Evolutionary conservation across 805 yeast genomes (phyloP), one percentile per base, ranked within the genome.

Genomic region (Yamadazyma scolyti): DNA sequence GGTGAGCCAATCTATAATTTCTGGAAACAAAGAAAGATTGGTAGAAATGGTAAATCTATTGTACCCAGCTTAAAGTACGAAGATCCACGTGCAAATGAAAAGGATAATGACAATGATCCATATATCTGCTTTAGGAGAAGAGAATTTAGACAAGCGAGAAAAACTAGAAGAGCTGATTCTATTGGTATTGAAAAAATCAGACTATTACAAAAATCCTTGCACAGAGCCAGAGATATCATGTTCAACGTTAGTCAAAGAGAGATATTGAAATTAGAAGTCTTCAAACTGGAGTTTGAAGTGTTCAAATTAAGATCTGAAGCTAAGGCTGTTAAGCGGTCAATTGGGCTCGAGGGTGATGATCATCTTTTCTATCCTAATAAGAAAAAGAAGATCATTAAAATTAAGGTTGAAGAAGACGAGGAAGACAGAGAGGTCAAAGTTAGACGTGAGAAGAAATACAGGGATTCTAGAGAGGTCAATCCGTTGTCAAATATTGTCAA

Each of bases 41-140:
- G 60, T 25, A 65, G 86, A 31, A 56, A 66, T 16, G 97, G 97
- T 19, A 73, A 74, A 44, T 57, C 82, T 4, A 73, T 93, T 13
- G 72, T 77, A 43, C 95, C 97, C 4, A 56, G 70, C 10, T 65
- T 93, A 30, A 84, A 79, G 54, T 88, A 85, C 54, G 97, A 89
- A 61, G 89, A 85, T 45, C 85, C 85, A 15, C 62, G 55, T 42
- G 70, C 70, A 6, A 76, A 75, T 34, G 93, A 86, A 37, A 88
- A 88, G 50, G 97, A 89, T 48, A 65, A 65, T 35, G 97, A 89
- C 48, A 75, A 74, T 37, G 97, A 93, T 56, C 97, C 98, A 2
- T 93, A 93, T 56, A 82, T 87, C 23, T 87, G 97, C 63, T 93
- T 93, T 68, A 76, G 98, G 49, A 79, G 96, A 44, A 82, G 98